A percentile compares a stretch with the other conserved stretches of the same genome.
Evolutionary conservation across 306 rosid genomes (phyloP).

Genomic region (Pueraria montana): DNA sequence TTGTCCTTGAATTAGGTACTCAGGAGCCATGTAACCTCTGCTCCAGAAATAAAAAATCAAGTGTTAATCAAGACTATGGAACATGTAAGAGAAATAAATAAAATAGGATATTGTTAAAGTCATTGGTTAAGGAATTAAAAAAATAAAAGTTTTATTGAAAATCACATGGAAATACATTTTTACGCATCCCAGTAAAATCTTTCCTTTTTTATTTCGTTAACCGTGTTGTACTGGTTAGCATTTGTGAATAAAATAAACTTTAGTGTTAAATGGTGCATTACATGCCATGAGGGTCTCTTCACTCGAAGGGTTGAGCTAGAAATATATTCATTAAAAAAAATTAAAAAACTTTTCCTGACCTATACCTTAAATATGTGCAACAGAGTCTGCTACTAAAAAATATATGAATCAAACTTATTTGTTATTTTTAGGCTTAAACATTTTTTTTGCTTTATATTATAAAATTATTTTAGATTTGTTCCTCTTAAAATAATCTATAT

Average conservation of each 20-base stretch:
- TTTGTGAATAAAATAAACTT: background rate
- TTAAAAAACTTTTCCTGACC: background rate
- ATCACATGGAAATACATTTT: too few species aligned
- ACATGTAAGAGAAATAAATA: background rate
- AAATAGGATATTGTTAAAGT: too few species aligned
- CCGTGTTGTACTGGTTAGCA: too few species aligned
- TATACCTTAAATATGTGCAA: background rate
- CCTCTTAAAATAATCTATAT: background rate
- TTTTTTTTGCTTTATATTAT: background rate
- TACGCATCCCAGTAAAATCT: too few species aligned
- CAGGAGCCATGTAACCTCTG: slow-evolving; percentile 97
- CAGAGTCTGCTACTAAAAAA: background rate
- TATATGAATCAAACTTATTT: background rate
- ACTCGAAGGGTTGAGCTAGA: background rate
- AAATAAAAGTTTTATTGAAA: too few species aligned
- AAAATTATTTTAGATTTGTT: background rate
- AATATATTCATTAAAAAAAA: too few species aligned
- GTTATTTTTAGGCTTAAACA: background rate
- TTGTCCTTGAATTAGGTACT: slow-evolving; percentile 87
- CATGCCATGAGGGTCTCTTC: background rate
- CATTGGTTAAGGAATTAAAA: too few species aligned
- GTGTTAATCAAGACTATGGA: background rate
- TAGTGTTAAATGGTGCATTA: background rate
- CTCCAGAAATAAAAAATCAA: background rate
- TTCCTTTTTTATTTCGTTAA: too few species aligned